Base-by-base conservation (phyloP, 257 asterid species). In the Solanum piurae region DNA sequence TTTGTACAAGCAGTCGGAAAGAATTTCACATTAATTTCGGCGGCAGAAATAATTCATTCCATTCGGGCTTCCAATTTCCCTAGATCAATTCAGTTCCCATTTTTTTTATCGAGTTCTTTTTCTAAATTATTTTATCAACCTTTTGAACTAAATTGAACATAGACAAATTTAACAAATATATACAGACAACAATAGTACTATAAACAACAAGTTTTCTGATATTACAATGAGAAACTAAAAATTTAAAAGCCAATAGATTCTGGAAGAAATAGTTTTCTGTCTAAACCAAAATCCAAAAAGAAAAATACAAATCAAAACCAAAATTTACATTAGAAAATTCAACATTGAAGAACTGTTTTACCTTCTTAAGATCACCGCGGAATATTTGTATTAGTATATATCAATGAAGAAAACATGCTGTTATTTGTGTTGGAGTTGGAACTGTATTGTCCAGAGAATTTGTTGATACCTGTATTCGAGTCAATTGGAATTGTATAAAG, bases 401-500 rank as follows among this genome's bases (percentile, higher is more conserved):
- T 69, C 88, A 86, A 6, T 44, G 69, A 91, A 79, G 89, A 84
- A 60, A 87, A 52, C 3, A 86, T 90, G 1, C 75, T 91, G 2
- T 88, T 76, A 66, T 87, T 90, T n/a, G 86, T 71, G 23, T 86
- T 69, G 76, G 91, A 75, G 82, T 87, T 80, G 68, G 74, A 31
- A 3, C 21, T 86, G 16, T 86, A 13, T 73, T 86, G 58, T 58
- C 89, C 93, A 0, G 92, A 87, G 13, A 75, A 84, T 9, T 83
- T 91, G 16, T 83, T 92, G 5, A 90, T 58, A 49, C 87, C 77
- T 40, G 88, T 31, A 25, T 52, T 69, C 29, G 88, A 86, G 36
- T 73, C 49, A 1, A 92, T 40, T 7, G 89, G 93, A 87, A 90
- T 92, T 3, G 91, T 88, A 71, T 94, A 94, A 74, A 95, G 95